A percentile compares a stretch with the other conserved stretches of the same genome.
phyloP scores from a whole-genome alignment of 2,329 filamentous ascomycete species.

The Botrytis pseudocinerea region DNA sequence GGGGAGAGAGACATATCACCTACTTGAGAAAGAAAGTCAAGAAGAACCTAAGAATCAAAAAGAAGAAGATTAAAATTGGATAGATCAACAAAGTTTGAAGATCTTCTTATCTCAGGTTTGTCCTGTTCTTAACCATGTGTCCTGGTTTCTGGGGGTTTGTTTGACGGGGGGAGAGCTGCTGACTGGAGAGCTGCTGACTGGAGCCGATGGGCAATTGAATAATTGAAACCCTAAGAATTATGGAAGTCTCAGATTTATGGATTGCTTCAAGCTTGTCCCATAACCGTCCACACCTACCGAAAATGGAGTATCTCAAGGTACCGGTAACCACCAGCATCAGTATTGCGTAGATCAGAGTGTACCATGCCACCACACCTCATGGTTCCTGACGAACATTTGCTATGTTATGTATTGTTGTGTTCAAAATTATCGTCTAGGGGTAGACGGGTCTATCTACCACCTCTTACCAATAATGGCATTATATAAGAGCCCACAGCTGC shows the following conservation, averaged over 20 bases:
- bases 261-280: neutral
- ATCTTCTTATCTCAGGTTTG: neutral
- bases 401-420: neutral
- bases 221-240: neutral
- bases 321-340: neutral
- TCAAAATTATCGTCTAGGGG: neutral
- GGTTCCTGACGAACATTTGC: neutral
- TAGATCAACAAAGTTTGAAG: neutral
- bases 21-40: neutral
- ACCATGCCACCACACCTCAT: neutral
- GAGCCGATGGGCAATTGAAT: neutral
- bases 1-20: neutral
- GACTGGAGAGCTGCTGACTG: neutral
- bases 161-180: neutral
- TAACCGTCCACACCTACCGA: neutral
- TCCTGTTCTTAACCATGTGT: neutral
- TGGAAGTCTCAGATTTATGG: neutral
- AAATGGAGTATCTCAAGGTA: neutral
- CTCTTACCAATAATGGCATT: neutral
- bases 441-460: neutral
- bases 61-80: slow-evolving; percentile 12
- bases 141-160: neutral
- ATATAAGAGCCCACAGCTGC: neutral
- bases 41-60: slow-evolving; percentile 1
- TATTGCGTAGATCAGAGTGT: neutral